Base-by-base conservation (phyloP, 345 rosid genomes). In the Heritiera littoralis region DNA sequence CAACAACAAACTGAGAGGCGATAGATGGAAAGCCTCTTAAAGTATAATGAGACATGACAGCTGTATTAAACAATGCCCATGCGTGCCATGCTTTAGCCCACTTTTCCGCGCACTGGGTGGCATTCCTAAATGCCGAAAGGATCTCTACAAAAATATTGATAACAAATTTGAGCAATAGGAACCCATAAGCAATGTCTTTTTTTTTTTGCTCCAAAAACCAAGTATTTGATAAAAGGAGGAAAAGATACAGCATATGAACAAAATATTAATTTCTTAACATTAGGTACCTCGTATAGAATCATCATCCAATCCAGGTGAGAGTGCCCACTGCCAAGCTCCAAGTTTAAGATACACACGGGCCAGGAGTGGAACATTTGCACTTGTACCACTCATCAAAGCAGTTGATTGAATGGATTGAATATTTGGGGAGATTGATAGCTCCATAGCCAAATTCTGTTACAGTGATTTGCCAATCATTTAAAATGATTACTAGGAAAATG, bases 81-180 rank as follows among this genome's bases (percentile, higher is more conserved):
- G 84, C 85, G 74, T 96, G 99, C 99, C 99, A 96, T 86, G 98
- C 95, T 84, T 92, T 96, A 61, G 91, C 93, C 99, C 99, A 92
- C 80, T 92, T 86, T 66, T 89, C 73, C 17, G 97, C 98, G 81
- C 81, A 94, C 28, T 83, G 88, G 40, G 99, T 94, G 79, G 98
- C 94, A 72, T 85, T 90, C 86, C 88, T 76, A 84, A 92, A 92
- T 11, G 99, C 89, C 46, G 81, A 79, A 80, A 87, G 95, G 77
- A 92, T 94, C 80, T 92, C 99, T 96, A 86, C 80, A 85, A 15
- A 48, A 69, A 59, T 7, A 48, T 54, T 23, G 30, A 76, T 48
- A 43, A 75, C 38, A 23, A 30, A 11, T 55, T 77, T 71, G 10
- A 14, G 49, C 43, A 56, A 14, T 40, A 43, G 11, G 66, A n/a